A percentile compares a stretch with the other conserved stretches of the same genome.
Conservation (phyloP, 2,329 filamentous ascomycete species). For the Monosporascus sp. region DNA sequence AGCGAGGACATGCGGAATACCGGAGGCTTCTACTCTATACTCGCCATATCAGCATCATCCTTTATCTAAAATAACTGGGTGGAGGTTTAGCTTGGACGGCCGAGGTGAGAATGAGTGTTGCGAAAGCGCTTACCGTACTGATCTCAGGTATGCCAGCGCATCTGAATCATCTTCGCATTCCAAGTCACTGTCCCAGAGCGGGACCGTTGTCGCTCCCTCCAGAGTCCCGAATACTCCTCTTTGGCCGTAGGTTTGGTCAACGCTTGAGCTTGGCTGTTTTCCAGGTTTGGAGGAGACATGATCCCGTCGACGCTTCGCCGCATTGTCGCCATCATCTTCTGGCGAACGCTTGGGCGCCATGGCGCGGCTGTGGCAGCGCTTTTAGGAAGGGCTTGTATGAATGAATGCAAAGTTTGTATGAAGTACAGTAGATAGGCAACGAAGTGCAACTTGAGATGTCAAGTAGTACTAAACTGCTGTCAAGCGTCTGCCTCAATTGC, state of each 20-base stretch:
- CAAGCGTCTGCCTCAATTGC: too few species aligned
- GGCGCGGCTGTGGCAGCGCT: not conserved
- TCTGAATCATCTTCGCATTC: constrained; percentile 53
- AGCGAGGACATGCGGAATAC: constrained; percentile 66
- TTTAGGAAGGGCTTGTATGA: not conserved
- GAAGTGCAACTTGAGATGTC: too few species aligned
- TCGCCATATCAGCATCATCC: constrained; percentile 46
- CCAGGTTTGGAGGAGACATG: constrained; percentile 1
- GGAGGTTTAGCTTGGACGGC: constrained; percentile 18
- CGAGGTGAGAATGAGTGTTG: not conserved
- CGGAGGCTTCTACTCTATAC: constrained; percentile 67
- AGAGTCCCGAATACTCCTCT: constrained; percentile 54
- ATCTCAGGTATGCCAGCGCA: constrained; percentile 53
- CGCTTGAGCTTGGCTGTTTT: constrained; percentile 6
- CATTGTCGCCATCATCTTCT: constrained; percentile 12
- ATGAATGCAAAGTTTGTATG: not conserved
- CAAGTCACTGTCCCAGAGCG: constrained; percentile 36
- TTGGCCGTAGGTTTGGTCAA: constrained; percentile 52
- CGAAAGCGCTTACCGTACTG: constrained; percentile 48
- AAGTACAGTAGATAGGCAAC: not conserved
- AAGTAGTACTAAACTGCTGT: too few species aligned
- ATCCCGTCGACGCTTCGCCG: constrained; percentile 8
- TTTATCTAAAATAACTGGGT: constrained; percentile 11
- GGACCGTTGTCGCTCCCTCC: constrained; percentile 32
- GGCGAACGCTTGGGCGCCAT: constrained; percentile 23